A percentile compares a stretch with the other conserved stretches of the same genome.
phyloP scores from a whole-genome alignment of 768 basidiomycete species.

The Boletus vermiculosoides region DNA sequence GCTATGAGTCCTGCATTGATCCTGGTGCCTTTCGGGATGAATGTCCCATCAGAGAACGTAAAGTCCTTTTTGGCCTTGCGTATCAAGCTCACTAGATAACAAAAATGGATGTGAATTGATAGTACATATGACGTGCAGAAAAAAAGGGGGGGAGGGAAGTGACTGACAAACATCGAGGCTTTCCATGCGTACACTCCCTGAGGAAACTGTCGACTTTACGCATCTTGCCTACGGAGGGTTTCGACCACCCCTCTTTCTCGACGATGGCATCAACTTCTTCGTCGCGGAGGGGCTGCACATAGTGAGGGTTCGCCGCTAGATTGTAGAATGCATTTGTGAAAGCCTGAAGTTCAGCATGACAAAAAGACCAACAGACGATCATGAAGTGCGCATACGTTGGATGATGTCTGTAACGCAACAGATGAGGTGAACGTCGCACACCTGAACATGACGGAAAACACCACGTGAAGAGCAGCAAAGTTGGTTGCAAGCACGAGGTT shows the following conservation, averaged over 20 bases:
- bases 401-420: not conserved
- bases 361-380: not conserved
- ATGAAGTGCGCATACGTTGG: not conserved
- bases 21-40: conserved; percentile 31
- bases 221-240: conserved; percentile 22
- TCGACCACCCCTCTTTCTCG: not conserved
- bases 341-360: not conserved
- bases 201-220: conserved; percentile 41
- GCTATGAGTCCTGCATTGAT: not conserved
- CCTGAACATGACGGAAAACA: not conserved
- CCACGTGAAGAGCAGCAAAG: conserved; percentile 26
- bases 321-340: not conserved
- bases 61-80: conserved; percentile 32
- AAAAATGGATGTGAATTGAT: not conserved
- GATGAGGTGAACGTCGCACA: not conserved
- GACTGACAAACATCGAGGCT: conserved; percentile 13
- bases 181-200: conserved; percentile 33
- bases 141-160: not conserved
- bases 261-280: conserved; percentile 35
- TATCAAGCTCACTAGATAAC: conserved; percentile 25
- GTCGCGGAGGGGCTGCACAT: conserved; percentile 27
- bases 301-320: not conserved
- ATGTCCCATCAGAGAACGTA: conserved; percentile 37
- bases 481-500: conserved; percentile 2
- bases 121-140: not conserved